Evolutionary conservation across 2,329 filamentous ascomycete species (phyloP), one percentile per base, ranked within the genome.

Genomic region (Ophiostoma quercus): DNA sequence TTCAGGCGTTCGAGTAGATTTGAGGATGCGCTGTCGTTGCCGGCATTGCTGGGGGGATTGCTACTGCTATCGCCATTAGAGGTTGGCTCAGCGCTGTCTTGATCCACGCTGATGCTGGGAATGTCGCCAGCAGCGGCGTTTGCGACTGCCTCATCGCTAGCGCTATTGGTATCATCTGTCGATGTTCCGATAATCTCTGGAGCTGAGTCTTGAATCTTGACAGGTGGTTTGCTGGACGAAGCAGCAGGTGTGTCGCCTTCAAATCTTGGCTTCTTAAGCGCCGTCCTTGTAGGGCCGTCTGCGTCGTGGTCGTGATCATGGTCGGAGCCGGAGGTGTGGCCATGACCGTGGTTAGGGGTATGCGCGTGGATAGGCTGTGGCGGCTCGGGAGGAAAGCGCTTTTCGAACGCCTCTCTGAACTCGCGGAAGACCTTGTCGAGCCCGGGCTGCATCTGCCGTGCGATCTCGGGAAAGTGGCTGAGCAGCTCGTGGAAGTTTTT

Each of bases 391-490:
- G 92, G 92, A 6, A 96, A 79, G 6, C 92, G 92, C 76, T 91
- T 93, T 73, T 96, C 92, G 74, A 97, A 90, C 69, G 94, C 91
- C 63, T 87, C 87, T 6, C 88, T 90, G 77, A 99, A 98, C 75
- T 98, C 94, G 72, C 90, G 88, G 76, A 98, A 97, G 34, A 98
- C 81, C 75, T 89, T 90, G 76, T 99, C 94, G 43, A 99, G 80
- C 0, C 95, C 95, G 1, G 90, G 87, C 75, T 97, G 93, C 93
- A 99, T 97, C 79, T 99, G 95, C 71, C 92, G 87, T 32, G 94
- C 93, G 75, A 99, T 98, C 87, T 96, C 91, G 1, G 95, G 95
- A 74, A 98, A 99, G 75, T 93, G 88, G 74, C 92, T 91, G 60
- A 99, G 84, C 16, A 99, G 84, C 73, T 98, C 95, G 72, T 90